These are phyloP conservation scores for Chlorella sp. DNA, from an alignment of 139 green algal genomes.

Conservation along the genomic window DNA sequence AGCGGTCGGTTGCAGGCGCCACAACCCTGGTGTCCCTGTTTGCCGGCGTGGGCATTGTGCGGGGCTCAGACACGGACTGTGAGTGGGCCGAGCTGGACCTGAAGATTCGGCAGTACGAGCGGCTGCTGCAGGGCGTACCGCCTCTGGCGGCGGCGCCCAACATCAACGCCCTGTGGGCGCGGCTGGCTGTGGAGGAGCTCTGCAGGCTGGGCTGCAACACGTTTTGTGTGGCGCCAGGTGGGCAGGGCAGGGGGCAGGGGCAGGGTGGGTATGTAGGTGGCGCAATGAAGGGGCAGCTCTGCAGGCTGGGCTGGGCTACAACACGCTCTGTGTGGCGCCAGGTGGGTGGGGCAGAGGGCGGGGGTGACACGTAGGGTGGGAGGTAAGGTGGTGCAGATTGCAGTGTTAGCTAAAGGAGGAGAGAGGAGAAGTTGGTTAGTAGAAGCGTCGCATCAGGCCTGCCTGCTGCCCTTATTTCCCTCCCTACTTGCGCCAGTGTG, in stretches of 20 bases:
- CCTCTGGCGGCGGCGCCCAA: conserved; percentile 70
- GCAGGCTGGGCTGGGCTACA: conserved; percentile 82
- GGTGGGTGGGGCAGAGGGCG: conserved; percentile 46
- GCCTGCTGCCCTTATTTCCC: too few species aligned
- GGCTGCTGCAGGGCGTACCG: conserved; percentile 62
- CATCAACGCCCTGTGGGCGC: conserved; percentile 76
- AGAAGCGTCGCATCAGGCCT: too few species aligned
- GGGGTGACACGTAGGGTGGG: too few species aligned
- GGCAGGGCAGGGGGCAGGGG: neutral
- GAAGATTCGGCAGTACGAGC: conserved; percentile 79
- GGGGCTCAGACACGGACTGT: conserved; percentile 68
- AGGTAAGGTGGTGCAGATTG: too few species aligned
- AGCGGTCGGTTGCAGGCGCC: neutral
- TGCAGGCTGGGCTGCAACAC: conserved; percentile 81
- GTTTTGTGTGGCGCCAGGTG: conserved; percentile 95
- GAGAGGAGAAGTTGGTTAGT: too few species aligned
- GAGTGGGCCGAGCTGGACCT: conserved; percentile 98
- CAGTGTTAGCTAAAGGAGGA: too few species aligned
- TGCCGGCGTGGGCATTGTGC: conserved; percentile 96
- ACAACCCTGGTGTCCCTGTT: conserved; percentile 74
- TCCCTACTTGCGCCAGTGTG: too few species aligned
- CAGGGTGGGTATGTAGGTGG: too few species aligned
- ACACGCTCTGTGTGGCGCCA: conserved; percentile 94
- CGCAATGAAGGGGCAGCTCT: too few species aligned
- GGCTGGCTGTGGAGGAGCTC: conserved; percentile 90